Conservation (phyloP, 176 grass and related monocot species). For the Panicum miliaceum region DNA sequence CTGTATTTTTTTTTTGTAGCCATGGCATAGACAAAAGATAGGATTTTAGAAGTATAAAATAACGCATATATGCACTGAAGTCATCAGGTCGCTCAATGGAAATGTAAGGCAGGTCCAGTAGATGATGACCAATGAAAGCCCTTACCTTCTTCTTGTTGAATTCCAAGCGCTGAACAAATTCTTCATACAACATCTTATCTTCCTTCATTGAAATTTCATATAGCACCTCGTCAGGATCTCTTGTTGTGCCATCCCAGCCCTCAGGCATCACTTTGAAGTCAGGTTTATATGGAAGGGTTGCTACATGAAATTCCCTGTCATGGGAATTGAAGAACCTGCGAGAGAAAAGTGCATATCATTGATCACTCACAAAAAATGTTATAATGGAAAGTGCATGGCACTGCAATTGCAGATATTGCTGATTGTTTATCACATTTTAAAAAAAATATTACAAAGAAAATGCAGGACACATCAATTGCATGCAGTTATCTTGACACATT, state of each 20-base stretch:
- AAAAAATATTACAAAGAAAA: not conserved
- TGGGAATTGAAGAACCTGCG: conserved; percentile 88
- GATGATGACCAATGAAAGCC: not conserved
- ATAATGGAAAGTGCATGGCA: not conserved
- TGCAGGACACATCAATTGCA: not conserved
- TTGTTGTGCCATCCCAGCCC: conserved; percentile 86
- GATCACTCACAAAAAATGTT: not conserved
- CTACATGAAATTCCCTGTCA: conserved; percentile 98
- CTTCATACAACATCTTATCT: conserved; percentile 91
- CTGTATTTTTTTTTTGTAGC: not conserved
- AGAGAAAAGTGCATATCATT: conserved; percentile 14
- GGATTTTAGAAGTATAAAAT: not conserved
- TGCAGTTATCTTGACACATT: not conserved
- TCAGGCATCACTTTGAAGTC: conserved; percentile 99
- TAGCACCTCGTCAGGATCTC: conserved; percentile 93
- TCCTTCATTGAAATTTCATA: conserved; percentile 99
- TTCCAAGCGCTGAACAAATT: conserved; percentile 85
- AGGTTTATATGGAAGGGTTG: conserved; percentile 94
- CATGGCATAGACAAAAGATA: not conserved
- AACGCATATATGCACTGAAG: not conserved
- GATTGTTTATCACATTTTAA: not conserved
- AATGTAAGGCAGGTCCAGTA: not conserved
- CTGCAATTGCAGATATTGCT: not conserved
- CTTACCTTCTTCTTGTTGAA: conserved; percentile 98
- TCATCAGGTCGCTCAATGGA: not conserved